Evolutionary conservation across 257 asterid species (phyloP), one percentile per base, ranked within the genome.

Genomic region (Ilex asprella): DNA sequence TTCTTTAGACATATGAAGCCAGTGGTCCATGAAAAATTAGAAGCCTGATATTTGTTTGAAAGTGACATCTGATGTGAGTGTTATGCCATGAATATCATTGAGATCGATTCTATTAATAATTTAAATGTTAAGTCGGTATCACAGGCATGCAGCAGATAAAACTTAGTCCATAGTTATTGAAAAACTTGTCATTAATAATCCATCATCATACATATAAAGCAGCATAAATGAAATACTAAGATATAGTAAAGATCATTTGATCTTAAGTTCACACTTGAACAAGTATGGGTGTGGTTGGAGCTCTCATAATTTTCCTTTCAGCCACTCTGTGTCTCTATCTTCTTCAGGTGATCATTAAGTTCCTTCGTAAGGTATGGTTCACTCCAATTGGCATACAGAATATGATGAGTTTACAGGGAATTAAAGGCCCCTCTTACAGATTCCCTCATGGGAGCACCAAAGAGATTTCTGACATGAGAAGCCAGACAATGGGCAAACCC

Each of bases 361-460:
- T 78, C 60, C 66, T 84, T 58, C 60, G 78, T 31, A 76, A 65
- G 61, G 73, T 73, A 75, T 79, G 83, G 80, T 76, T 79, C 87
- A 75, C 30, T 0, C 89, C 91, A 9, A 44, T 57, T 67, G 73
- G 50, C 46, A 56, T 78, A 30, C 78, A 70, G 56, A 57, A 62
- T 14, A 64, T 11, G 15, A 65, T 86, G 87, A 69, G 15, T 7
- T 76, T 75, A 12, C 95, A 84, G 56, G 92, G 95, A 56, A 75
- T 84, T 71, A 76, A 30, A 35, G 92, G 94, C 1, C 96, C 84
- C 29, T 7, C 78, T 29, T 85, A 78, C 78, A 81, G 55, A 0
- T 83, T 83, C 75, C 91, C 88, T 0, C 81, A 81, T 75, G 96
- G 96, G 1, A 78, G 75, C 60, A 81, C 89, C 52, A 81, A 61